Conservation (phyloP, 768 basidiomycete genomes). For the Lactifluus echinatus region DNA sequence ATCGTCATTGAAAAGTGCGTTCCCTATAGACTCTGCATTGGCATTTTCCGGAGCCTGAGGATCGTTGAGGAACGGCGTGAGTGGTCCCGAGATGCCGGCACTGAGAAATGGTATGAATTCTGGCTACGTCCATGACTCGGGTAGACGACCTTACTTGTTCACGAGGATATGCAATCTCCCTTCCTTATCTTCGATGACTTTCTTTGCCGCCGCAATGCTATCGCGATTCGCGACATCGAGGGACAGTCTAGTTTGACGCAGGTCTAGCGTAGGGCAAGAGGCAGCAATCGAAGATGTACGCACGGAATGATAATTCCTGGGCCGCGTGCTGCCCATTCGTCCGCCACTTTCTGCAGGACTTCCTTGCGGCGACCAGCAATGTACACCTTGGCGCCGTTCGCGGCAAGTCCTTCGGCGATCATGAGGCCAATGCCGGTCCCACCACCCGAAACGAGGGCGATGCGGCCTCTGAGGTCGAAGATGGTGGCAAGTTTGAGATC, state of each 20-base stretch:
- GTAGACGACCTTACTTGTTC: constrained; percentile 55
- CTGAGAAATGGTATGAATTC: constrained; percentile 30
- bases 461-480: constrained; percentile 18
- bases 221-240: constrained; percentile 68
- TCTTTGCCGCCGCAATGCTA: constrained; percentile 51
- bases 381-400: constrained; percentile 74
- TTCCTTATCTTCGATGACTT: constrained; percentile 46
- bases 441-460: constrained; percentile 23
- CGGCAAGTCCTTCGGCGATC: constrained; percentile 65
- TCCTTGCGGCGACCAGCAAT: constrained; percentile 63
- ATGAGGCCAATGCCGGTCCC: constrained; percentile 42
- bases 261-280: background rate
- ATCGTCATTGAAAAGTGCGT: constrained; percentile 62
- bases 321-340: constrained; percentile 34
- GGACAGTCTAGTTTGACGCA: constrained; percentile 34
- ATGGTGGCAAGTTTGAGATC: constrained; percentile 6
- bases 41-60: constrained; percentile 49
- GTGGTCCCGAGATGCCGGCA: constrained; percentile 67
- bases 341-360: constrained; percentile 47
- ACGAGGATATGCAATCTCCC: constrained; percentile 71
- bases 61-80: constrained; percentile 48
- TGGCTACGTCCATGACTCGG: background rate
- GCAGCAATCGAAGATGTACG: constrained; percentile 18
- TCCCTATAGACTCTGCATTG: constrained; percentile 55
- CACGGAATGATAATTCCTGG: constrained; percentile 54